Evolutionary conservation across 1,284 basidiomycete genomes (phyloP), one percentile per base, ranked within the genome.

Genomic region (Laetiporus sulphureus): DNA sequence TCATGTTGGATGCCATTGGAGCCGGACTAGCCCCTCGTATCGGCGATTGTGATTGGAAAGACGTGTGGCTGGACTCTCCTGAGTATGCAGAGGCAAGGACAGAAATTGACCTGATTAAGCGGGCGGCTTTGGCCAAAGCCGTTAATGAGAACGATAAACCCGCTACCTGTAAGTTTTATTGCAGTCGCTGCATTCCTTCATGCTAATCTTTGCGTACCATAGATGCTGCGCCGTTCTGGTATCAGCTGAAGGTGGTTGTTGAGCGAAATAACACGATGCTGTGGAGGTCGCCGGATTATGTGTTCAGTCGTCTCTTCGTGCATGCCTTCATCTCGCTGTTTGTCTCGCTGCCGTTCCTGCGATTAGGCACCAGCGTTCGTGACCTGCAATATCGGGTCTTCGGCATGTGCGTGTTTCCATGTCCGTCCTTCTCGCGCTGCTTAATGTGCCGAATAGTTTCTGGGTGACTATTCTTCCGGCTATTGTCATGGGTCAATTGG

Each of bases 381-480:
- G 80, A 86, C 36, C 65, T 96, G 21, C 87, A 97, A 58, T 94
- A 91, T 68, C 75, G 89, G 29, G 77, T 91, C 27, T 93, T 93
- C 62, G 76, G 71, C 19, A 78, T 87, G 81, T 81, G 48, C 54
- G 78, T 65, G 12, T 2, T 13, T 16, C 18, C 29, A 36, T 5
- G 23, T 15, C 16, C 21, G 6, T 37, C 7, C 13, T 12, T 2
- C 2, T 25, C 16, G 10, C 18, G 13, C 13, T 8, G 16, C 4
- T 42, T 4, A n/a, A n/a, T n/a, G n/a, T 5, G n/a, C 27, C 25
- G 25, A 8, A 31, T 32, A 83, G 78, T 41, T 85, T 82, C 68
- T 84, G 79, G 79, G 68, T 76, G 32, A 69, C 71, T 13, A 74
- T 90, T 34, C 60, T 89, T 21, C 86, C 88, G 15, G 82, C 83